Evolutionary conservation across 2,329 filamentous ascomycete species (phyloP), one percentile per base, ranked within the genome.

Genomic region (Diplodia mutila): DNA sequence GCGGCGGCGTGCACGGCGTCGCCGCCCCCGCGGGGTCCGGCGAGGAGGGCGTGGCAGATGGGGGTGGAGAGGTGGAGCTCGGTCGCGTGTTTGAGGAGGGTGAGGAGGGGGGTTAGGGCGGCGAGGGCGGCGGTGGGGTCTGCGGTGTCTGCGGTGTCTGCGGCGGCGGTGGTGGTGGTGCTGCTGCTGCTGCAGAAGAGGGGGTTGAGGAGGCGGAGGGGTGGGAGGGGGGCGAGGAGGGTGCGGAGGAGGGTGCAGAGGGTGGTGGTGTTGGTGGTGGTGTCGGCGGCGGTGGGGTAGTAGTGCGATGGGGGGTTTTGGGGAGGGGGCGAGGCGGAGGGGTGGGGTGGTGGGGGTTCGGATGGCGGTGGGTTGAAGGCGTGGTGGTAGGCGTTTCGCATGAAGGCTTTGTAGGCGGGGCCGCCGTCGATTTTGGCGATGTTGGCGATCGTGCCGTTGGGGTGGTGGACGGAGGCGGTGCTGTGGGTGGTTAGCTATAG

Each of bases 381-480:
- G 39, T 18, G 6, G 39, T 42, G 14, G 39, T 42, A 42, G 39
- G 16, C 16, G 14, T 18, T 14, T 18, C 21, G 48, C 48, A 51
- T 51, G 21, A 51, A 25, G 9, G 48, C 48, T 51, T 51, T 51
- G 21, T 51, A 51, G 48, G 48, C 48, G 48, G 48, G 21, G n/a
- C 9, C 23, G 48, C 48, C 48, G n/a, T 12, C 21, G 21, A 51
- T 25, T 51, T 51, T 51, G 48, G 48, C 48, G 48, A 51, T 16
- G 48, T 21, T 9, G 48, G 48, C 21, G 48, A 4, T 21, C 3
- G 48, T 51, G 21, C 48, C 48, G 48, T 51, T 51, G 48, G 48
- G 48, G 48, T 51, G 8, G 48, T 51, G 14, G 46, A 53, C 53
- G 52, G 23, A 34, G 16, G 66, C 70, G 48, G 48, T 51, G 48